A percentile compares a stretch with the other conserved stretches of the same genome.
Evolutionary conservation across 768 basidiomycete genomes (phyloP).

Genomic region (Calocybe gangraenosa): DNA sequence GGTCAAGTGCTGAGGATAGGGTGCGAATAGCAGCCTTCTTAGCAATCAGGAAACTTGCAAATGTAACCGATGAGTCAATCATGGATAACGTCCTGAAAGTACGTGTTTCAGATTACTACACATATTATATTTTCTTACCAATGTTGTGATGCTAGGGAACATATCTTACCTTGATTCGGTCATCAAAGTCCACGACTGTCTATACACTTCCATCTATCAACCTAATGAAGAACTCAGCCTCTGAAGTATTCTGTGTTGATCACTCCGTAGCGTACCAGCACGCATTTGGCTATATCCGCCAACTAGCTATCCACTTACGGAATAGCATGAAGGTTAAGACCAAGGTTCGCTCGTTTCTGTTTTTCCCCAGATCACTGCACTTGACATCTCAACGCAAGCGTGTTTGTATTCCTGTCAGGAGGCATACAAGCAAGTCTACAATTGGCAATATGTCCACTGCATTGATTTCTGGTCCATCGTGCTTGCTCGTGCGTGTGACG

Average conservation of each 20-base stretch:
- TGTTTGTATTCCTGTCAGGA: conserved; percentile 50
- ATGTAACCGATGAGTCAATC: conserved; percentile 73
- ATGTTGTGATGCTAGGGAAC: conserved; percentile 50
- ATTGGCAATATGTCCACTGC: conserved; percentile 97
- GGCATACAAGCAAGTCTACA: conserved; percentile 91
- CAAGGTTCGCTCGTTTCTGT: conserved; percentile 46
- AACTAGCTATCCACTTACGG: conserved; percentile 88
- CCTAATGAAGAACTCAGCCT: conserved; percentile 96
- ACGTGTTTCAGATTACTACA: conserved; percentile 11
- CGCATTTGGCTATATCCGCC: conserved; percentile 93
- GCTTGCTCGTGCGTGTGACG: conserved; percentile 75
- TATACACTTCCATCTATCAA: conserved; percentile 90
- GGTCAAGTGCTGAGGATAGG: conserved; percentile 78
- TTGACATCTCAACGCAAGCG: conserved; percentile 8
- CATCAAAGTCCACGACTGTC: conserved; percentile 77
- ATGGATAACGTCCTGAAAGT: conserved; percentile 88
- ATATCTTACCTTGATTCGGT: conserved; percentile 85
- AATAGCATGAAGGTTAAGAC: conserved; percentile 87
- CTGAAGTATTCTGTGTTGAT: conserved; percentile 82
- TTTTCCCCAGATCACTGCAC: not conserved
- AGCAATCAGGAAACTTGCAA: conserved; percentile 75
- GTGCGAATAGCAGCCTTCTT: conserved; percentile 85
- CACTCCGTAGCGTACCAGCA: conserved; percentile 82
- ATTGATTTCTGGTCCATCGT: conserved; percentile 96
- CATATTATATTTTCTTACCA: not conserved